A percentile compares a stretch with the other conserved stretches of the same genome.
These are phyloP conservation scores for Puccinia coronata DNA, from an alignment of 1,284 basidiomycete species.

Conservation along the genomic window DNA sequence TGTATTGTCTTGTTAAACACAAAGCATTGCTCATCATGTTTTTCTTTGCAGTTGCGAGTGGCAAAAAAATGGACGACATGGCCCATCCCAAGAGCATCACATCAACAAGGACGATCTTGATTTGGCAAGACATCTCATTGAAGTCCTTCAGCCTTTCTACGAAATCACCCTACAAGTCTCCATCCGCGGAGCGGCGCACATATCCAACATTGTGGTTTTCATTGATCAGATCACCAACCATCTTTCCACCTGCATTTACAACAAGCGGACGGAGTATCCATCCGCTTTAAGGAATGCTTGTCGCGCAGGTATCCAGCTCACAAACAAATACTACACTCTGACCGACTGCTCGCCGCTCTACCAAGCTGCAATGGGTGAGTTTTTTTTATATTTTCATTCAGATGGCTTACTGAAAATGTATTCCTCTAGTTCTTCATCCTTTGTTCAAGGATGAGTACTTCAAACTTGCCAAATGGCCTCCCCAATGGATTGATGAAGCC, in stretches of 20 bases:
- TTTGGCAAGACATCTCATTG: not conserved
- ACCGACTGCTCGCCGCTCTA: constrained; percentile 2
- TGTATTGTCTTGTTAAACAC: not conserved
- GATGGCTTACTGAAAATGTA: not conserved
- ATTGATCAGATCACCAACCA: constrained; percentile 14
- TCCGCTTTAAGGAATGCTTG: not conserved
- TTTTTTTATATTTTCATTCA: not conserved
- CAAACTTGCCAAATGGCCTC: constrained; percentile 4
- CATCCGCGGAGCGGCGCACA: not conserved
- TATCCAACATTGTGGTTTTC: constrained; percentile 5
- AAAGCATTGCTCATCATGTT: not conserved
- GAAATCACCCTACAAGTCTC: not conserved
- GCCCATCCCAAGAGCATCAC: not conserved
- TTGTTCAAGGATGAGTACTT: no score
- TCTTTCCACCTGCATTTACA: no score
- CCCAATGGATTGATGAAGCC: not conserved
- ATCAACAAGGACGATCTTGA: no score
- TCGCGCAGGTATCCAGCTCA: no score
- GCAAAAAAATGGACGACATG: not conserved
- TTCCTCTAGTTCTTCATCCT: constrained; percentile 4
- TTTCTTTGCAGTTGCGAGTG: not conserved
- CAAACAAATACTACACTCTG: constrained; percentile 18
- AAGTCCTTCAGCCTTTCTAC: no score
- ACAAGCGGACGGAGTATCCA: not conserved
- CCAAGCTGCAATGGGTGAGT: constrained; percentile 1